Base-by-base conservation (phyloP, 306 rosid genomes). In the Amphicarpaea edgeworthii region DNA sequence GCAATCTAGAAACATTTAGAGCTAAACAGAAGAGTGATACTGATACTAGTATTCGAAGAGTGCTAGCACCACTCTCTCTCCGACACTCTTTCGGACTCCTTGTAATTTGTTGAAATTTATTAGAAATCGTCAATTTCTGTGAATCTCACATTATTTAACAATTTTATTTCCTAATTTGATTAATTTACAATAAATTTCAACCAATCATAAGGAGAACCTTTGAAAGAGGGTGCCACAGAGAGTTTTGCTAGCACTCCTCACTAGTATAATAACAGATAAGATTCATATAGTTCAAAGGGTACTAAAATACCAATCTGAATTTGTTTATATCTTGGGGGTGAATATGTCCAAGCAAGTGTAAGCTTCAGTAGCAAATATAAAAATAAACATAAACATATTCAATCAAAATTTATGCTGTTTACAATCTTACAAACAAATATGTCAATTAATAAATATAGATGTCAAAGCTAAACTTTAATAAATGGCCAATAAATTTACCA, bases 401-500 rank as follows among this genome's bases (percentile, higher is more conserved):
- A 30, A 6, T 30, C 37, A 28, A 28, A 28, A 2, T 55, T 72
- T 40, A 40, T 23, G 28, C 17, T 24, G 41, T 40, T 23, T 19
- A 41, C 43, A 59, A 26, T 28, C 19, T 12, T 2, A 16, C 9
- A 21, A 4, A 40, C 10, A 20, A 40, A 20, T 9, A 38, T 37
- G 42, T 23, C 23, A 4, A 45, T 26, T 10, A 30, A 63, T 30
- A 41, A 15, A 37, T 16, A 73, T 41, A 37, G 20, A 14, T 54
- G 23, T 4, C 40, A 3, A 73, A 45, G 34, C 47, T 60, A 32
- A 28, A 30, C 23, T 60, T 60, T 16, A 23, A 51, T 64, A 65
- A 65, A 32, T 23, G 53, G 55, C 65, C 17, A 15, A 51, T 34
- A 37, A 37, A 49, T 75, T 65, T 75, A 64, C n/a, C 32, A 6